Conservation (phyloP, 2,329 filamentous ascomycete genomes). For the Herpotrichia juniperi region DNA sequence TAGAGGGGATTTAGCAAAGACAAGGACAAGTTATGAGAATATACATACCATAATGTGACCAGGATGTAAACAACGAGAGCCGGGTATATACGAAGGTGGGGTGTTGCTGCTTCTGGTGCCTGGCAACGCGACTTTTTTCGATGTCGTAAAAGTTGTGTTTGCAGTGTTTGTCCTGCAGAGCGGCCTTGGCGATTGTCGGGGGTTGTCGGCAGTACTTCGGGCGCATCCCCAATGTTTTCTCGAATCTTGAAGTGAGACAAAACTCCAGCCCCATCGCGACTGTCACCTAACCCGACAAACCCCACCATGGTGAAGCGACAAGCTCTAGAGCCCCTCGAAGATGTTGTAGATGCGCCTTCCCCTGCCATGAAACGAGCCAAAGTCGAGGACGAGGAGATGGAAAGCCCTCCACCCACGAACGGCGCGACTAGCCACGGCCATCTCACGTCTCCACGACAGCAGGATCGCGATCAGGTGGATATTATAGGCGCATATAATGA, state of each 20-base stretch:
- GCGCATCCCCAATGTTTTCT: conserved; percentile 2
- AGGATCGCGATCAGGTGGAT: conserved; percentile 36
- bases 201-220: conserved; percentile 24
- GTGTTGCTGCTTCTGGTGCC: conserved; percentile 36
- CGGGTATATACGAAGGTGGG: conserved; percentile 38
- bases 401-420: conserved; percentile 28
- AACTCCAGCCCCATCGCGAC: background rate
- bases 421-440: conserved; percentile 35
- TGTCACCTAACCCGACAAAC: background rate
- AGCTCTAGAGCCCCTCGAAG: conserved; percentile 53
- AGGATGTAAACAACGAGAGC: conserved; percentile 27
- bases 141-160: conserved; percentile 29
- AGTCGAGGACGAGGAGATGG: conserved; percentile 51
- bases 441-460: conserved; percentile 31
- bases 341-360: conserved; percentile 47
- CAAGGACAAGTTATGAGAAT: background rate
- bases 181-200: background rate
- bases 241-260: background rate
- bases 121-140: conserved; percentile 44
- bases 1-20: conserved; percentile 24
- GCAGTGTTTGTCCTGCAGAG: conserved; percentile 24
- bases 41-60: conserved; percentile 37
- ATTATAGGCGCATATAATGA: conserved; percentile 42
- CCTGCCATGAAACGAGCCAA: conserved; percentile 56
- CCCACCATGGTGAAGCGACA: conserved; percentile 54